Evolutionary conservation across 805 yeast species (phyloP), one percentile per base, ranked within the genome.

Genomic region (Schwanniomyces yamadae): DNA sequence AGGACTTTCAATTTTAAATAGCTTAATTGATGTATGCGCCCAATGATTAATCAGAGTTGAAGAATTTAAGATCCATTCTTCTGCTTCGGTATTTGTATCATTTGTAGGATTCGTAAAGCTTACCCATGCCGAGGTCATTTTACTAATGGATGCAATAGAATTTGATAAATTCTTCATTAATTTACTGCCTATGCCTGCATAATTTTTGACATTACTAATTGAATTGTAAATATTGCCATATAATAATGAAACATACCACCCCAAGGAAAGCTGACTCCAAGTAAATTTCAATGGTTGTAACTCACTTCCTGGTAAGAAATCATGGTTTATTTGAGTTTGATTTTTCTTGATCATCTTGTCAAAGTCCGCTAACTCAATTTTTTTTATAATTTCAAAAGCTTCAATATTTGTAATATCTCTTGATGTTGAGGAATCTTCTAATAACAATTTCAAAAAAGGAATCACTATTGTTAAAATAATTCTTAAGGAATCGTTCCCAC

Each of bases 241-340:
- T 17, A 85, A 49, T 7, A 83, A 62, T 4, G 84, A 72, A 25
- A 73, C 69, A 56, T 85, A 85, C 95, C 95, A 86, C 0, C 89
- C 90, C 16, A 84, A 60, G 0, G 86, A 78, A 16, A 69, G 51
- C 35, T 62, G 63, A 25, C 76, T 72, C 95, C 95, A 86, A 4
- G 61, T 54, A 46, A 85, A 82, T 40, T 54, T 65, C 42, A 82
- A 61, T 3, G 72, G 48, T 20, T 59, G 58, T 5, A 77, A 68
- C 3, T 65, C 62, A 0, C 71, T 58, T 12, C 56, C 59, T 0
- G 75, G 71, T 21, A 69, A 49, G 41, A 64, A 75, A 41, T 77
- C 78, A 38, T 45, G 50, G 37, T 50, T 62, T 23, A 69, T 54
- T 52, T 71, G 50, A 3, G 54, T 33, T 30, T 52, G 52, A 33